These are phyloP conservation scores for Pythium rishiriense DNA, from an alignment of 352 stramenopile genomes.

Conservation along the genomic window DNA sequence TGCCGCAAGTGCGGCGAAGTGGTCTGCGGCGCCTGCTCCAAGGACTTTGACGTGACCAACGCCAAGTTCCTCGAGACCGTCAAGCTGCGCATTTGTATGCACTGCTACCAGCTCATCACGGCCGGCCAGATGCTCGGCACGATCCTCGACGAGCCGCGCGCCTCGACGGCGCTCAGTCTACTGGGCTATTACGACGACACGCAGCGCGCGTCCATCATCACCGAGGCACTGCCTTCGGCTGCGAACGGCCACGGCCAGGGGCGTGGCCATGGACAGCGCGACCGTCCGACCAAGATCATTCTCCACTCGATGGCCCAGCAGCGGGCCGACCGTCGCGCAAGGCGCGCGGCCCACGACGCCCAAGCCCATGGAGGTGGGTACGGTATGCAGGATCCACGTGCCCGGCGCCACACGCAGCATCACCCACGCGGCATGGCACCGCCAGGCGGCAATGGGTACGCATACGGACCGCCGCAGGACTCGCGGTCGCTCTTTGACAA, in stretches of 20 bases:
- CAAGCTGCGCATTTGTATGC: conserved; percentile 85
- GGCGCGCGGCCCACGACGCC: not conserved
- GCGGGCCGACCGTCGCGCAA: conserved; percentile 15
- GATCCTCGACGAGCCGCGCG: conserved; percentile 49
- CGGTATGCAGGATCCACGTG: not conserved
- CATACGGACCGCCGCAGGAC: conserved; percentile 5
- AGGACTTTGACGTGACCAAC: conserved; percentile 72
- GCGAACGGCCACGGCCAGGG: conserved; percentile 7
- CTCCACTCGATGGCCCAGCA: conserved; percentile 62
- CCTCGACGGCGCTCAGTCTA: conserved; percentile 60
- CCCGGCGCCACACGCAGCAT: not conserved
- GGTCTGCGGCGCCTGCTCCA: conserved; percentile 84
- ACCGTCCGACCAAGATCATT: conserved; percentile 62
- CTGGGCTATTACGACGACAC: conserved; percentile 72
- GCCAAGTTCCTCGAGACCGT: conserved; percentile 60
- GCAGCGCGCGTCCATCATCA: conserved; percentile 58
- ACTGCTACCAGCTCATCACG: conserved; percentile 81
- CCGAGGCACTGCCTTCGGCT: conserved; percentile 31
- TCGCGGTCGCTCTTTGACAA: conserved; percentile 19
- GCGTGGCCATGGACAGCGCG: not conserved
- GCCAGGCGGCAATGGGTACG: conserved; percentile 5
- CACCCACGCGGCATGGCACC: not conserved
- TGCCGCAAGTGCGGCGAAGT: conserved; percentile 88
- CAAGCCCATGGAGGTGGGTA: not conserved
- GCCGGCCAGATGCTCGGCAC: conserved; percentile 54